Conservation (phyloP, 306 rosid species). For the Astragalus membranaceus region DNA sequence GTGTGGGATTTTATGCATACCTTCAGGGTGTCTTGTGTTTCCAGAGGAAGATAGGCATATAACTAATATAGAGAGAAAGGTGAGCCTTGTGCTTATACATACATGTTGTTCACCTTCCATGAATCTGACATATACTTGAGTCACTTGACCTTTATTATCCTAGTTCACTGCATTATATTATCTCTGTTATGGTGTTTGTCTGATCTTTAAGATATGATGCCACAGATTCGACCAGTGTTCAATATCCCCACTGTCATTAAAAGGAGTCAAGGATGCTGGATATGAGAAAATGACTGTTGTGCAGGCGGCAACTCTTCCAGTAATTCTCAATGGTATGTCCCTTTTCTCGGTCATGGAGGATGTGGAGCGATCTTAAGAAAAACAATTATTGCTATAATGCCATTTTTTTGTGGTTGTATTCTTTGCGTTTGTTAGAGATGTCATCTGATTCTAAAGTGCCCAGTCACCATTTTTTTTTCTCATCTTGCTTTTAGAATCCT, state of each 20-base stretch:
- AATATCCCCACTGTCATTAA: conserved; percentile 64
- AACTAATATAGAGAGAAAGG: conserved; percentile 20
- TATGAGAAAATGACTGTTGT: conserved; percentile 92
- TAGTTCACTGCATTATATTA: neutral
- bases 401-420: neutral
- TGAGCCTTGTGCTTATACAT: conserved; percentile 18
- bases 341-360: neutral
- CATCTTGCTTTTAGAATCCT: neutral
- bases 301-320: conserved; percentile 94
- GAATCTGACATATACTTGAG: neutral
- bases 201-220: conserved; percentile 24
- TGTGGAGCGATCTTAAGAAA: neutral
- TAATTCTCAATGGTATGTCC: conserved; percentile 71
- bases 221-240: conserved; percentile 80
- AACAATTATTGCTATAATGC: neutral
- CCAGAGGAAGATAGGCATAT: conserved; percentile 1
- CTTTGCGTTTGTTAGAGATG: conserved; percentile 3
- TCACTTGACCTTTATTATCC: neutral
- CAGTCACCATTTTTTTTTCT: neutral
- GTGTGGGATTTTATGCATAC: conserved; percentile 7
- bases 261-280: conserved; percentile 89
- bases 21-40: neutral
- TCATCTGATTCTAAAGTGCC: neutral
- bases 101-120: neutral
- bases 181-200: neutral